These are phyloP conservation scores for Claviceps africana DNA, from an alignment of 2,329 filamentous ascomycete species.

Conservation along the genomic window DNA sequence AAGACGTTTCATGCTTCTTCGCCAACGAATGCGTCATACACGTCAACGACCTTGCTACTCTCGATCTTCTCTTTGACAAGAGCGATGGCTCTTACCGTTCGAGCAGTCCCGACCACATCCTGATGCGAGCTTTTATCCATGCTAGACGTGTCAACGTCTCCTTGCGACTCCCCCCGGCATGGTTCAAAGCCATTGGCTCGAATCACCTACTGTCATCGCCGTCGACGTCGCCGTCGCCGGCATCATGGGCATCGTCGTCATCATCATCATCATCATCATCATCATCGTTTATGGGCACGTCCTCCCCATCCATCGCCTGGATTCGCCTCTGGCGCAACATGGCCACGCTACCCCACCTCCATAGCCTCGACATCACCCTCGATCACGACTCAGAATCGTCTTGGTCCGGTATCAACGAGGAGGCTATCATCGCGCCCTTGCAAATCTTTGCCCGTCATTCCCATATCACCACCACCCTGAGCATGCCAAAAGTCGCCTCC, in stretches of 20 bases:
- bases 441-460: not conserved
- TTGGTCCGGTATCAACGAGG: conserved; percentile 5
- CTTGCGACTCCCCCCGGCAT: not conserved
- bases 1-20: conserved; percentile 1
- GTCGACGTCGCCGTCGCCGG: not conserved
- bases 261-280: not conserved
- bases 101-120: not conserved
- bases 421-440: conserved; percentile 1
- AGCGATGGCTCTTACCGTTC: not conserved
- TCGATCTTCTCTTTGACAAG: not conserved
- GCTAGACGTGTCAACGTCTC: not conserved
- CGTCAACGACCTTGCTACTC: conserved; percentile 2
- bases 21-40: conserved; percentile 1
- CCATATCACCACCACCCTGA: not conserved
- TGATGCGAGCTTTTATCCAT: not conserved
- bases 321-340: conserved; percentile 1
- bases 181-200: conserved; percentile 2
- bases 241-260: not conserved
- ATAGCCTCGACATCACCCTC: not conserved
- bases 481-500: not conserved
- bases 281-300: not conserved
- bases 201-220: not conserved
- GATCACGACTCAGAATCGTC: conserved; percentile 6
- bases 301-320: not conserved
- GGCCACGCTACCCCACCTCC: not conserved